These are phyloP conservation scores for Yarrowia divulgata DNA, from an alignment of 805 yeast species.

Conservation along the genomic window DNA sequence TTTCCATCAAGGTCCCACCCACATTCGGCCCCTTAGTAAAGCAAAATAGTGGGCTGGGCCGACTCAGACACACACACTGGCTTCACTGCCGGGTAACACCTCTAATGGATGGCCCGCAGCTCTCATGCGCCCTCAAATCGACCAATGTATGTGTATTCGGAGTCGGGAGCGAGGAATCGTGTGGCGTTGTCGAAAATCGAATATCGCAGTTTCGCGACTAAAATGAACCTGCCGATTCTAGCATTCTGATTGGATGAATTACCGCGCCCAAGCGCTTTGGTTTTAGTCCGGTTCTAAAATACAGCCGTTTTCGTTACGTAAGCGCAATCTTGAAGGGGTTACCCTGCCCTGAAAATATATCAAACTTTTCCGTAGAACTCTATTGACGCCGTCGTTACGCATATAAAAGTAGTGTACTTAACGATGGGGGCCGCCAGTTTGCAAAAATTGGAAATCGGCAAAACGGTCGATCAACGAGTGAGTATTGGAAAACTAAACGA, in stretches of 20 bases:
- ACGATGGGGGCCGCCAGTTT: slow-evolving; percentile 39
- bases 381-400: slow-evolving; percentile 31
- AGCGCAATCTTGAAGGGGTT: slow-evolving; percentile 32
- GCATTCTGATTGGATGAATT: not conserved
- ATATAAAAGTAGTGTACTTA: slow-evolving; percentile 39
- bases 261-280: not conserved
- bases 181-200: slow-evolving; percentile 3
- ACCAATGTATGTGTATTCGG: slow-evolving; percentile 17
- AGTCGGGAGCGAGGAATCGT: not conserved
- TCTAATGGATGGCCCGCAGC: slow-evolving; percentile 20
- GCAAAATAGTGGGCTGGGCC: slow-evolving; percentile 25
- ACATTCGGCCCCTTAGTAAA: not conserved
- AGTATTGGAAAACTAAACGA: not conserved
- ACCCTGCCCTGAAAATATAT: slow-evolving; percentile 28
- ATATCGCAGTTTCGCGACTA: not conserved
- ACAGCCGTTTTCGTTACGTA: slow-evolving; percentile 10
- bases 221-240: not conserved
- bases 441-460: slow-evolving; percentile 32
- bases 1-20: not conserved
- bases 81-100: slow-evolving; percentile 19
- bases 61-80: not conserved
- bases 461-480: slow-evolving; percentile 26
- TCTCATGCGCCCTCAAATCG: slow-evolving; percentile 5
- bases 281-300: slow-evolving; percentile 5
- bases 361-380: slow-evolving; percentile 28